phyloP scores from a whole-genome alignment of 192 early-diverging fungal species.

The Spizellomyces sp. region DNA sequence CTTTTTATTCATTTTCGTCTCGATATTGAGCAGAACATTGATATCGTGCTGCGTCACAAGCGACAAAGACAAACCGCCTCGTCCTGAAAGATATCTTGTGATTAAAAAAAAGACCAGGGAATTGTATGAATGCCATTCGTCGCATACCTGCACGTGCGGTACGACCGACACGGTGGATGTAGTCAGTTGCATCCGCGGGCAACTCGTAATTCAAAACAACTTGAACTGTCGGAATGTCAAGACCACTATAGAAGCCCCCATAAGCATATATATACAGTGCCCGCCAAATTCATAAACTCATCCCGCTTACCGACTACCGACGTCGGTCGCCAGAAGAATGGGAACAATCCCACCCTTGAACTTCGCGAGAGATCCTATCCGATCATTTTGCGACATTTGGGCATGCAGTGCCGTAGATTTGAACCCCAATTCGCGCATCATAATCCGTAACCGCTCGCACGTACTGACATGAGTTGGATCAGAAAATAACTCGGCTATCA shows the following conservation, averaged over 20 bases:
- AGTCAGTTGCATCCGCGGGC: conserved; percentile 92
- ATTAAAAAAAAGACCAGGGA: too few species aligned
- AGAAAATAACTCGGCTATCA: not conserved
- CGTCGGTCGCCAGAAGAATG: conserved; percentile 95
- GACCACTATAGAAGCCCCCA: conserved; percentile 59
- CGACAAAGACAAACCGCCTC: conserved; percentile 86
- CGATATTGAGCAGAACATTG: conserved; percentile 86
- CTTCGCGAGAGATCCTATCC: conserved; percentile 86
- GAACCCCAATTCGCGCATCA: conserved; percentile 91
- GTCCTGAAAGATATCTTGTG: conserved; percentile 33
- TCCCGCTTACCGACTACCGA: conserved; percentile 74
- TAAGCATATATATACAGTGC: not conserved
- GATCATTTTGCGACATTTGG: conserved; percentile 89
- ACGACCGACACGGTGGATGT: conserved; percentile 97
- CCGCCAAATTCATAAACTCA: not conserved
- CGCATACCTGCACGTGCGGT: conserved; percentile 84
- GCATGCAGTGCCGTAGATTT: conserved; percentile 88
- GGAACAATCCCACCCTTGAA: conserved; percentile 87
- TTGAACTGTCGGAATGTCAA: conserved; percentile 95
- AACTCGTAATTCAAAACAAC: conserved; percentile 95
- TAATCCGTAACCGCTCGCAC: conserved; percentile 81
- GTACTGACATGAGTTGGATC: conserved; percentile 41
- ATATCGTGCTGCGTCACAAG: conserved; percentile 83
- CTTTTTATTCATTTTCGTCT: conserved; percentile 77
- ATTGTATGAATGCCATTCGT: not conserved